Evolutionary conservation across 1,284 basidiomycete genomes (phyloP).

Genomic region (Moesziomyces globuligerus): DNA sequence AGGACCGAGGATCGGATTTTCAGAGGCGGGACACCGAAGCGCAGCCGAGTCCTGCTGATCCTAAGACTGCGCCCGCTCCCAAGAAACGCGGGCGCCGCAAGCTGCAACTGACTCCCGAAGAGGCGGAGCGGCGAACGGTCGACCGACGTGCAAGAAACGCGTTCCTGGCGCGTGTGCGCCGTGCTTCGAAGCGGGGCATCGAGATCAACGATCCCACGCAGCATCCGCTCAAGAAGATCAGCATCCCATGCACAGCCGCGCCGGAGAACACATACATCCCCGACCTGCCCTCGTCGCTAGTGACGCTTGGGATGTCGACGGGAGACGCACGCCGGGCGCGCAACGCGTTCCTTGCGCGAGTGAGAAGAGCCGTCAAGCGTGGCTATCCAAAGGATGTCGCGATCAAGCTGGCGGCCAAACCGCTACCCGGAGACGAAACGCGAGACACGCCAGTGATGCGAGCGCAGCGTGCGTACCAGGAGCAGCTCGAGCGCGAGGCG

Average conservation of each 20-base stretch:
- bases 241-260: conserved; percentile 39
- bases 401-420: conserved; percentile 47
- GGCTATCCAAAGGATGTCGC: conserved; percentile 37
- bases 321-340: conserved; percentile 47
- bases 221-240: conserved; percentile 45
- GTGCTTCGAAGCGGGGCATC: conserved; percentile 47
- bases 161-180: conserved; percentile 47
- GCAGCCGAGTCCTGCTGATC: conserved; percentile 18
- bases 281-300: conserved; percentile 50
- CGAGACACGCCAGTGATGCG: conserved; percentile 47
- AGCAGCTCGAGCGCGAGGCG: conserved; percentile 35
- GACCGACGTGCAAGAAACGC: conserved; percentile 43
- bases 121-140: conserved; percentile 20
- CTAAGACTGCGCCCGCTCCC: conserved; percentile 10
- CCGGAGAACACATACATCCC: conserved; percentile 51
- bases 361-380: conserved; percentile 47
- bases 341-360: conserved; percentile 52
- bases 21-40: conserved; percentile 21
- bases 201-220: conserved; percentile 40
- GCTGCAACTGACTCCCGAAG: conserved; percentile 31
- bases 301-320: conserved; percentile 46
- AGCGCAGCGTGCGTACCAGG: conserved; percentile 40
- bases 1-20: conserved; percentile 17
- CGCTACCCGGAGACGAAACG: conserved; percentile 27
- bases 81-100: conserved; percentile 33